These are phyloP conservation scores for Isabelozyma rhagii DNA, from an alignment of 805 yeast species.

Conservation along the genomic window DNA sequence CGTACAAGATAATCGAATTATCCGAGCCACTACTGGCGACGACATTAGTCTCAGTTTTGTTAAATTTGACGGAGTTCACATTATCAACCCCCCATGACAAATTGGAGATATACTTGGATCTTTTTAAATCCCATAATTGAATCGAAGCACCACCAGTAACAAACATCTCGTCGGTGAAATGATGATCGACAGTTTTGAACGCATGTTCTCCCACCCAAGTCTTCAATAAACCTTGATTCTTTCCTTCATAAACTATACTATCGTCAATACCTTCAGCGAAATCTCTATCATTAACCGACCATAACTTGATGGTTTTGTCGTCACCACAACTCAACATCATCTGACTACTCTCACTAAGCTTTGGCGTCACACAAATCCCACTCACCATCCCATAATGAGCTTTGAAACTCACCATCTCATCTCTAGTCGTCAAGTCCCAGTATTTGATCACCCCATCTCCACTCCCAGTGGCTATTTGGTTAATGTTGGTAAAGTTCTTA, in stretches of 20 bases:
- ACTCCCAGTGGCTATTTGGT: constrained; percentile 82
- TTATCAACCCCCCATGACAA: constrained; percentile 98
- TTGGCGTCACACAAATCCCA: constrained; percentile 73
- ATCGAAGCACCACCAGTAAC: constrained; percentile 91
- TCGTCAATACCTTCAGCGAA: constrained; percentile 36
- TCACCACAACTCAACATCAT: constrained; percentile 81
- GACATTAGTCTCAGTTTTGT: constrained; percentile 83
- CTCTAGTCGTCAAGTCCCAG: constrained; percentile 84
- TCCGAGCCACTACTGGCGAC: constrained; percentile 85
- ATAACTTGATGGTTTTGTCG: constrained; percentile 84
- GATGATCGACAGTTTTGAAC: constrained; percentile 84
- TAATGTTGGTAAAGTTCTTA: constrained; percentile 65
- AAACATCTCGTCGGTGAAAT: constrained; percentile 65
- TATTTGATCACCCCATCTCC: constrained; percentile 95
- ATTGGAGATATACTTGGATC: constrained; percentile 74
- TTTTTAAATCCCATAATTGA: constrained; percentile 85
- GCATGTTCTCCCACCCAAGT: constrained; percentile 84
- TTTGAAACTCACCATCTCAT: constrained; percentile 70
- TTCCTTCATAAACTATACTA: constrained; percentile 25
- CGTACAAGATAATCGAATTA: constrained; percentile 86
- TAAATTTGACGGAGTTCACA: constrained; percentile 76
- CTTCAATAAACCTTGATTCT: constrained; percentile 58
- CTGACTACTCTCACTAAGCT: constrained; percentile 23
- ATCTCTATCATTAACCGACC: constrained; percentile 70
- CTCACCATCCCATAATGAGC: constrained; percentile 91